Conservation (phyloP, 345 rosid species). For the Brassica juncea region DNA sequence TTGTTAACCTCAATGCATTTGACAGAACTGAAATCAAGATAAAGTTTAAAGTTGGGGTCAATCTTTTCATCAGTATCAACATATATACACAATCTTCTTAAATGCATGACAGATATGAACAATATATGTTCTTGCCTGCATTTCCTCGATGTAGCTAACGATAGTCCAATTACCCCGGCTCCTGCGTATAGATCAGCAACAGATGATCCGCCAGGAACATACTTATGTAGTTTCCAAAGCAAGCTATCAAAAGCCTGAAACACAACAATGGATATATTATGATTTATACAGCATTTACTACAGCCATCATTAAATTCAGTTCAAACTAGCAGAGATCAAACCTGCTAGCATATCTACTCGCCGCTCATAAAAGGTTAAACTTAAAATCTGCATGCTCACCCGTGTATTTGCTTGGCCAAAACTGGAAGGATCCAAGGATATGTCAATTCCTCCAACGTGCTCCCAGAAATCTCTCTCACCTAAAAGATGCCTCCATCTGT, state of each 20-base stretch:
- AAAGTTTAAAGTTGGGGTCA: conserved; percentile 27
- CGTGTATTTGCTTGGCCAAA: conserved; percentile 95
- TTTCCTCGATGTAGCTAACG: conserved; percentile 78
- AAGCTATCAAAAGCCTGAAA: conserved; percentile 57
- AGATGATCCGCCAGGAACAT: conserved; percentile 81
- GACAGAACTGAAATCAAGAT: conserved; percentile 62
- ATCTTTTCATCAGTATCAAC: conserved; percentile 13
- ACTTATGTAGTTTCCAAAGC: conserved; percentile 85
- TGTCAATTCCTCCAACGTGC: conserved; percentile 87
- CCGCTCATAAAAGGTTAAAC: neutral
- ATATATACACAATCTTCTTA: conserved; percentile 5
- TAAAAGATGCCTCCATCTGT: conserved; percentile 93
- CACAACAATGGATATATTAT: conserved; percentile 16
- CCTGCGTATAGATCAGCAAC: conserved; percentile 96
- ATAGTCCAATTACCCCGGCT: conserved; percentile 93
- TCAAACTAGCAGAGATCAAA: neutral
- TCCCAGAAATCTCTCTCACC: conserved; percentile 97
- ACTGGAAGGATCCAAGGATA: conserved; percentile 88
- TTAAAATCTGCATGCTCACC: conserved; percentile 41
- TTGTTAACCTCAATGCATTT: conserved; percentile 92
- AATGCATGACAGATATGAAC: neutral
- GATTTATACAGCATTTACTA: neutral
- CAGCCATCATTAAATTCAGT: neutral
- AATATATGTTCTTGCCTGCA: conserved; percentile 65
- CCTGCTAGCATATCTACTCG: neutral